Conservation (phyloP, 2,329 filamentous ascomycete genomes). For the Phyllosticta ampelicida region DNA sequence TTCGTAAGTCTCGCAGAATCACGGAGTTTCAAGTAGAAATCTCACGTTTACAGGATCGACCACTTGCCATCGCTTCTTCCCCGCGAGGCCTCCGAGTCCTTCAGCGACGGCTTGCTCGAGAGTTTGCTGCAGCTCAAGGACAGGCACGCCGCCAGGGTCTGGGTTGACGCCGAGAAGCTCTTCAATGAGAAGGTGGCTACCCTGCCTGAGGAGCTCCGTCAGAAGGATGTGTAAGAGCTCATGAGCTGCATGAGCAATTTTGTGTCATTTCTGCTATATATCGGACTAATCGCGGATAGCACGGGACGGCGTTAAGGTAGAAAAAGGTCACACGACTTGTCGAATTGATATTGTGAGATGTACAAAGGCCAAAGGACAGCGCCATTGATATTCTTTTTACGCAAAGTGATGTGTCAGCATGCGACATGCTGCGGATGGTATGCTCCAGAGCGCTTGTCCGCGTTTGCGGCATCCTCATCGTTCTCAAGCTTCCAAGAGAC, state of each 20-base stretch:
- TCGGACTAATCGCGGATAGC: not conserved
- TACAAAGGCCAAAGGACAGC: not conserved
- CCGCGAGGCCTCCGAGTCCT: conserved; percentile 76
- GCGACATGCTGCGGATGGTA: not conserved
- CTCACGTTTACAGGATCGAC: conserved; percentile 19
- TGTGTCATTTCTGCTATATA: not conserved
- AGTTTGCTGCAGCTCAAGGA: conserved; percentile 69
- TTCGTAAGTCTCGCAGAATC: conserved; percentile 30
- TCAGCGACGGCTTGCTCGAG: conserved; percentile 67
- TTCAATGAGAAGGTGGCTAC: conserved; percentile 72
- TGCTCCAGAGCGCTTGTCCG: not conserved
- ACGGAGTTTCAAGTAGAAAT: not conserved
- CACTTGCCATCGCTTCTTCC: conserved; percentile 55
- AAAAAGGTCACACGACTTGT: not conserved
- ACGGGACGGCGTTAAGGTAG: not conserved
- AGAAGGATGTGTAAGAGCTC: conserved; percentile 40
- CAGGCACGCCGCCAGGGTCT: conserved; percentile 62
- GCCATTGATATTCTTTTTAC: not conserved
- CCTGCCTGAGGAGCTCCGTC: conserved; percentile 41
- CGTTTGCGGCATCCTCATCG: not conserved
- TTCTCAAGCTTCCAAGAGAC: not conserved
- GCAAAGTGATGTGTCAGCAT: not conserved
- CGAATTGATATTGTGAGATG: not conserved
- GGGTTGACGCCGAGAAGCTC: conserved; percentile 72
- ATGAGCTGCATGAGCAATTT: not conserved